phyloP scores from a whole-genome alignment of 208 protist genomes.

The Trypanosoma platydactyli region DNA sequence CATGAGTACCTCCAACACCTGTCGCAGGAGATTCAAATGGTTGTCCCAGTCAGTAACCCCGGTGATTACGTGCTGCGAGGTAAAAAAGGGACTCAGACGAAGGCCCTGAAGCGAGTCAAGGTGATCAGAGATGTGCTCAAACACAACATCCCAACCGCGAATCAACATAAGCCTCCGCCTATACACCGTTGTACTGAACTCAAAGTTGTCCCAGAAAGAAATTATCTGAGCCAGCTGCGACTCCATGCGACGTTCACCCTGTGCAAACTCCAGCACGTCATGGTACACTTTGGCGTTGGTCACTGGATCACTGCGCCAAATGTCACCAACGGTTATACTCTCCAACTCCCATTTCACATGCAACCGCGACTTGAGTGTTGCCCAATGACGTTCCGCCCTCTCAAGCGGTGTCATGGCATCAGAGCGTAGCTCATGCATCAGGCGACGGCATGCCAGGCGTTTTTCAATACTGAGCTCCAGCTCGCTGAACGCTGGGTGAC shows the following conservation, averaged over 20 bases:
- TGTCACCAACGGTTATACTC: conserved; percentile 79
- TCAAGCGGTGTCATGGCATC: conserved; percentile 93
- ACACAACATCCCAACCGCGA: conserved; percentile 97
- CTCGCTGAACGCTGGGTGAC: conserved; percentile 47
- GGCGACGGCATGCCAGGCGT: conserved; percentile 53
- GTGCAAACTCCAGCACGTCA: conserved; percentile 87
- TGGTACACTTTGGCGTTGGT: conserved; percentile 94
- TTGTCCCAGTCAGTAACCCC: conserved; percentile 90
- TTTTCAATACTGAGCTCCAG: conserved; percentile 43
- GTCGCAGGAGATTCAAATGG: conserved; percentile 89
- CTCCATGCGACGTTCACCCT: conserved; percentile 87
- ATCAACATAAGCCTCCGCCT: conserved; percentile 94
- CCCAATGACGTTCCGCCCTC: conserved; percentile 73
- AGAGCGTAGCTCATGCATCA: conserved; percentile 92
- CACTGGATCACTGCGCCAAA: conserved; percentile 90
- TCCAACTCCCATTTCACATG: conserved; percentile 91
- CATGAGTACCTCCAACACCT: conserved; percentile 92
- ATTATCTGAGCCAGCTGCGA: conserved; percentile 84
- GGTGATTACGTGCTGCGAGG: conserved; percentile 59
- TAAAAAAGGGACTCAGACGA: conserved; percentile 96
- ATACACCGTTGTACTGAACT: conserved; percentile 95
- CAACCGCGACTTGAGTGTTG: conserved; percentile 81
- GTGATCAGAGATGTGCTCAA: conserved; percentile 94
- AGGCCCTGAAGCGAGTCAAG: conserved; percentile 93
- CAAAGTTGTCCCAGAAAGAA: conserved; percentile 91